Evolutionary conservation across 495 filamentous ascomycete species (phyloP), one percentile per base, ranked within the genome.

Genomic region (Annulohypoxylon nitens): DNA sequence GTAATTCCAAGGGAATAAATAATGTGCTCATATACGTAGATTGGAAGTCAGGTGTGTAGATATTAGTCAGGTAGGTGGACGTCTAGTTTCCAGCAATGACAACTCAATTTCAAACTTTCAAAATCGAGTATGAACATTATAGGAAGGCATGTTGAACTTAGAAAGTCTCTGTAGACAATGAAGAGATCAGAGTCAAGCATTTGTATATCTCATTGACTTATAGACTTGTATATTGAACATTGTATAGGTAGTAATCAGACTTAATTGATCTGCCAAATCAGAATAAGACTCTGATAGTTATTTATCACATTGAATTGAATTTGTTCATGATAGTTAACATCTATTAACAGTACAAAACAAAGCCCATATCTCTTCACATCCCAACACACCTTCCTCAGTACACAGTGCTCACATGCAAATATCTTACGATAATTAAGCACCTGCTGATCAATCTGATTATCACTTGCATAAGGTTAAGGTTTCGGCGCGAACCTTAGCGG

Each of bases 401-500:
- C 20, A 23, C 5, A 30, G 3, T 30, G 30, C 37, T 47, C n/a
- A 18, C 43, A n/a, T n/a, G 4, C 4, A 16, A 8, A 53, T 53
- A 10, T 39, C 37, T 30, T 6, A 20, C 12, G 11, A 53, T 23
- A 30, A 30, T 30, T 30, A 6, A 30, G 30, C 30, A 30, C 5
- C 30, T 30, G 30, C 30, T 30, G 30, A 30, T 30, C 30, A 30
- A 30, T 30, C 30, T 20, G 18, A 16, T 37, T 57, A 20, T 0
- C 16, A 16, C 8, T 47, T 47, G n/a, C n/a, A n/a, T 9, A 7
- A 47, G 30, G 30, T 47, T 47, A 47, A 14, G 18, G n/a, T 33
- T n/a, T 37, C 34, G 18, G 36, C 25, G 43, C 26, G 16, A 37
- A 60, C 39, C 34, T 41, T 34, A n/a, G 37, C 53, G 33, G 61